Base-by-base conservation (phyloP, 106 monocot genomes). In the Xerophyta viscosa region DNA sequence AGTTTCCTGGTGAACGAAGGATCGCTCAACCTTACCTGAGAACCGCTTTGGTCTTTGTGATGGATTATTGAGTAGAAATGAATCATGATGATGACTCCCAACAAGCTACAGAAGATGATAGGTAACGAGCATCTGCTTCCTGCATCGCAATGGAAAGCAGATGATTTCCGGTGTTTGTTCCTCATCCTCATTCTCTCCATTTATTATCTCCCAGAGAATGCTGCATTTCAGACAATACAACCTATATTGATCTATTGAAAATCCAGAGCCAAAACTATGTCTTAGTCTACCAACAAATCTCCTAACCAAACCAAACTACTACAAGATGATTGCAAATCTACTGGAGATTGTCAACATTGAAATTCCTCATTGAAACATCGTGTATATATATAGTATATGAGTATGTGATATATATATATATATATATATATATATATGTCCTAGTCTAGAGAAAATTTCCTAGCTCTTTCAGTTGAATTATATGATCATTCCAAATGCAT, bases 131-230 rank as follows among this genome's bases (percentile, higher is more conserved):
- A 77, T 79, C 71, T 71, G 50, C 67, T 69, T 64, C 82, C 82
- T 86, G 77, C 86, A 86, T 74, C 56, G 60, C 61, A 90, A 73
- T 30, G 41, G 58, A 86, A 76, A 71, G 79, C 62, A 69, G 72
- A 77, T 85, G 82, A 79, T 79, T 74, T 82, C 61, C 73, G 54
- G 54, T 81, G 60, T 71, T 76, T 85, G 84, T 58, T 76, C 74
- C 62, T 79, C 78, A 82, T 84, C 82, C 69, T 82, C 76, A 74
- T 71, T 60, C 67, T 55, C 56, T 41, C 48, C 25, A 57, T 70
- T 63, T 54, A 64, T 57, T 69, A 77, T 60, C 71, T 61, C 67
- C 81, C 65, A 69, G 23, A 69, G 13, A 85, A 69, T 69, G 54
- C 64, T 76, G 71, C 78, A 78, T 47, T 54, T 45, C 48, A 54